phyloP scores from a whole-genome alignment of 1,139 yeast species.

The Magnusiomyces tetraspermus region DNA sequence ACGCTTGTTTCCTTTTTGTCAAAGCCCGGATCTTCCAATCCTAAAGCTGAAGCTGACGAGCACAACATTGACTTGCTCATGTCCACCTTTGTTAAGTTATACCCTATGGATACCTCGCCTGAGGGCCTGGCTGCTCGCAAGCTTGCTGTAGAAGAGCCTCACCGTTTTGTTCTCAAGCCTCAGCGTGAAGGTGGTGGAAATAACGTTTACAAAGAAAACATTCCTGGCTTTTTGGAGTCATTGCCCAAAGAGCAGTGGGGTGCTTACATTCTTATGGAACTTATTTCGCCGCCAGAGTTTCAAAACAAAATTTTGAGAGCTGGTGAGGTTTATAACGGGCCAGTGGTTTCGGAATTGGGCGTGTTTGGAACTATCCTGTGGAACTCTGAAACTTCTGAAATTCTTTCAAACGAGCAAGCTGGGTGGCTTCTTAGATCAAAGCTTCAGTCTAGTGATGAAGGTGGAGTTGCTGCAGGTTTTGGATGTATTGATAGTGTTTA shows the following conservation, averaged over 20 bases:
- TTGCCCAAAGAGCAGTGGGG: constrained; percentile 72
- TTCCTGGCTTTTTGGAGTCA: constrained; percentile 57
- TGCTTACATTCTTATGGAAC: constrained; percentile 88
- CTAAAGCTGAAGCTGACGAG: constrained; percentile 29
- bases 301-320: constrained; percentile 64
- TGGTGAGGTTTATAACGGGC: constrained; percentile 51
- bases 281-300: constrained; percentile 65
- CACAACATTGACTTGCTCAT: constrained; percentile 31
- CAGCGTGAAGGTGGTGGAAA: constrained; percentile 97
- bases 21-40: constrained; percentile 29
- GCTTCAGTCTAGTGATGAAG: constrained; percentile 79
- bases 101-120: constrained; percentile 64
- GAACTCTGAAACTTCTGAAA: constrained; percentile 50
- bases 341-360: constrained; percentile 82
- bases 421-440: constrained; percentile 89
- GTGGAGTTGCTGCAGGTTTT: constrained; percentile 98
- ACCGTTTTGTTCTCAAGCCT: constrained; percentile 76
- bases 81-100: constrained; percentile 72
- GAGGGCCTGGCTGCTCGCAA: constrained; percentile 56
- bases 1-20: constrained; percentile 38
- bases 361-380: constrained; percentile 77
- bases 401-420: constrained; percentile 49
- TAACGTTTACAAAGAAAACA: constrained; percentile 75
- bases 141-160: constrained; percentile 60
- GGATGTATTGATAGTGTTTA: constrained; percentile 83